Evolutionary conservation across 108 stramenopile species (phyloP).

Genomic region (Skeletonema marinoi): DNA sequence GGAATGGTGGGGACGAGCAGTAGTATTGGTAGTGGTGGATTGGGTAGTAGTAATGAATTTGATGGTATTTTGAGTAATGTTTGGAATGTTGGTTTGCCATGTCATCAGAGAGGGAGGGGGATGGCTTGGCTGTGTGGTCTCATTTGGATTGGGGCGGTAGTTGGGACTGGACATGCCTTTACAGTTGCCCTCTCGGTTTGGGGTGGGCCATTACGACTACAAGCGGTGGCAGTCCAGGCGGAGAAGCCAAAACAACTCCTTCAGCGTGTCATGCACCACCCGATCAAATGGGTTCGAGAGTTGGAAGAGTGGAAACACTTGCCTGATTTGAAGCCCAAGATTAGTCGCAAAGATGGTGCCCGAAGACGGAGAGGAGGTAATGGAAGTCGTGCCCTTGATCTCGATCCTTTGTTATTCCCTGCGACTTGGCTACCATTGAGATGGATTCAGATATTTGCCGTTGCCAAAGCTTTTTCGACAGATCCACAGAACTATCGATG

Average conservation of each 20-base stretch:
- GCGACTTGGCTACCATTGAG: constrained; percentile 69
- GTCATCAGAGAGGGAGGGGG: constrained; percentile 21
- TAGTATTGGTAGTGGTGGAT: neutral
- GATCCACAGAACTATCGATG: constrained; percentile 42
- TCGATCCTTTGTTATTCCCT: constrained; percentile 70
- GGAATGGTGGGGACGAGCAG: constrained; percentile 5
- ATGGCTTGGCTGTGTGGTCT: constrained; percentile 62
- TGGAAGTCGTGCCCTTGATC: constrained; percentile 35
- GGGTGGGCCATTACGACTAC: constrained; percentile 62
- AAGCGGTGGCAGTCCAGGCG: constrained; percentile 42
- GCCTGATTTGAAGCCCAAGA: constrained; percentile 8
- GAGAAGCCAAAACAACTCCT: constrained; percentile 31
- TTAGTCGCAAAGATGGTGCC: neutral
- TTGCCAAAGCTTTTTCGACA: constrained; percentile 52
- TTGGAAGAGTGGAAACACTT: constrained; percentile 61
- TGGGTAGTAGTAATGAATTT: neutral
- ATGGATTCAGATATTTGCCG: constrained; percentile 49
- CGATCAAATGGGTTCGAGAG: constrained; percentile 59
- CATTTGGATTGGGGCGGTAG: constrained; percentile 65
- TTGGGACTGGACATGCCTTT: constrained; percentile 58
- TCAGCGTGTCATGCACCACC: constrained; percentile 34
- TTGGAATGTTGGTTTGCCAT: constrained; percentile 36
- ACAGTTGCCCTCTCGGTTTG: constrained; percentile 50
- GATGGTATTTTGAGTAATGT: constrained; percentile 1
- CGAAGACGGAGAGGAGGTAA: neutral